These are phyloP conservation scores for Cucurbita moschata DNA, from an alignment of 306 rosid species.

Conservation along the genomic window DNA sequence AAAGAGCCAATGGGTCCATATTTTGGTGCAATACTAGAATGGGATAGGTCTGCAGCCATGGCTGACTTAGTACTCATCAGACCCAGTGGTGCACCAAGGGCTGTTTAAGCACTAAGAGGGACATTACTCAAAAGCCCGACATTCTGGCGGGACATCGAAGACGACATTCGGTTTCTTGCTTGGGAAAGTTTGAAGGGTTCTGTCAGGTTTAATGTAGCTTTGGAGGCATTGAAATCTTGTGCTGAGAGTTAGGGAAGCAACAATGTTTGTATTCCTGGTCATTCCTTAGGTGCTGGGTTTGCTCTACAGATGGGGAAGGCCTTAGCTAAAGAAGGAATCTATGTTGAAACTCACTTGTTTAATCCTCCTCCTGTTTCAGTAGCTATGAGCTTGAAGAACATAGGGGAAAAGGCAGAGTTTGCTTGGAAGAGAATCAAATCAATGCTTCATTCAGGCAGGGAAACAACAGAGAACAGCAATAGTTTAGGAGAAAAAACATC, in stretches of 20 bases:
- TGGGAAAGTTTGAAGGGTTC: constrained; percentile 98
- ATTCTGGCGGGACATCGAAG: constrained; percentile 65
- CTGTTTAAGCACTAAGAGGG: constrained; percentile 76
- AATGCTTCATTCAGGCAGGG: constrained; percentile 43
- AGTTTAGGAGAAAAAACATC: constrained; percentile 15
- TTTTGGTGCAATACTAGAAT: constrained; percentile 80
- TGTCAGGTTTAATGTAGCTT: constrained; percentile 52
- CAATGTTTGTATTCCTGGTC: constrained; percentile 83
- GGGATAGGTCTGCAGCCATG: constrained; percentile 77
- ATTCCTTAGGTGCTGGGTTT: constrained; percentile 89
- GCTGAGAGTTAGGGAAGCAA: constrained; percentile 48
- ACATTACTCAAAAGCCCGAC: constrained; percentile 81
- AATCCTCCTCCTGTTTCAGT: too few relatives aligned
- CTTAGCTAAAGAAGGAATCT: constrained; percentile 73
- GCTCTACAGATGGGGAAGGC: constrained; percentile 74
- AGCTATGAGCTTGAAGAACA: too few relatives aligned
- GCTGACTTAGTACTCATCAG: constrained; percentile 43
- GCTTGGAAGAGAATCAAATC: constrained; percentile 70
- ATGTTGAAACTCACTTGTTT: too few relatives aligned
- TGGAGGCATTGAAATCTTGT: constrained; percentile 43
- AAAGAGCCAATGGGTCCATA: constrained; percentile 69
- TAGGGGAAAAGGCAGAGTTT: constrained; percentile 55
- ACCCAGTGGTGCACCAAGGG: constrained; percentile 86
- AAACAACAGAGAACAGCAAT: constrained; percentile 4
- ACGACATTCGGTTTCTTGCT: constrained; percentile 75